Conservation (phyloP, 2,329 filamentous ascomycete genomes). For the Aspergillus sp. region DNA sequence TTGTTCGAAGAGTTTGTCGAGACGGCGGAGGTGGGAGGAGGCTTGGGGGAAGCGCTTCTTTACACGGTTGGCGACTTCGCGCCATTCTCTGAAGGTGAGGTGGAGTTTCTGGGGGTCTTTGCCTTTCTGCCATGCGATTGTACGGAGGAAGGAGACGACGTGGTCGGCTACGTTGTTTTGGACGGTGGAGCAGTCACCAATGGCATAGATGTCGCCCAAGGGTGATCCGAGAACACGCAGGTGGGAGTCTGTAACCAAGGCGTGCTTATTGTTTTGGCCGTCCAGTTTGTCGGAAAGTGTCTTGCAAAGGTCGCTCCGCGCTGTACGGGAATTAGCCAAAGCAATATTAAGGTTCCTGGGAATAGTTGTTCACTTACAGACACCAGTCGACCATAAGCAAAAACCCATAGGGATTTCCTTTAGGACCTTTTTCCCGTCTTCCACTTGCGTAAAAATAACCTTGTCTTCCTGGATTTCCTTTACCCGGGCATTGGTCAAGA, state of each 20-base stretch:
- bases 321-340: constrained; percentile 17
- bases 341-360: background rate
- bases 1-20: constrained; percentile 83
- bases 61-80: constrained; percentile 72
- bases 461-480: constrained; percentile 77
- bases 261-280: constrained; percentile 77
- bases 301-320: constrained; percentile 75
- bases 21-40: constrained; percentile 71
- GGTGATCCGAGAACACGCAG: constrained; percentile 83
- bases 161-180: constrained; percentile 96
- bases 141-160: constrained; percentile 82
- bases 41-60: constrained; percentile 89
- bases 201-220: constrained; percentile 88
- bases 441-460: constrained; percentile 83
- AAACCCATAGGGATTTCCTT: constrained; percentile 96
- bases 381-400: constrained; percentile 95
- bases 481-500: constrained; percentile 87
- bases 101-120: constrained; percentile 83
- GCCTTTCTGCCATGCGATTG: constrained; percentile 83
- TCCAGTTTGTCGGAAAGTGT: constrained; percentile 70
- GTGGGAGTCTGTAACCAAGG: constrained; percentile 90
- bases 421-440: constrained; percentile 65
- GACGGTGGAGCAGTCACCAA: constrained; percentile 92
- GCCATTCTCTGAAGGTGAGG: constrained; percentile 83
- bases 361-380: constrained; percentile 41